Evolutionary conservation across 164 flowering plant species (phyloP).

Genomic region (Berberis vulgaris): DNA sequence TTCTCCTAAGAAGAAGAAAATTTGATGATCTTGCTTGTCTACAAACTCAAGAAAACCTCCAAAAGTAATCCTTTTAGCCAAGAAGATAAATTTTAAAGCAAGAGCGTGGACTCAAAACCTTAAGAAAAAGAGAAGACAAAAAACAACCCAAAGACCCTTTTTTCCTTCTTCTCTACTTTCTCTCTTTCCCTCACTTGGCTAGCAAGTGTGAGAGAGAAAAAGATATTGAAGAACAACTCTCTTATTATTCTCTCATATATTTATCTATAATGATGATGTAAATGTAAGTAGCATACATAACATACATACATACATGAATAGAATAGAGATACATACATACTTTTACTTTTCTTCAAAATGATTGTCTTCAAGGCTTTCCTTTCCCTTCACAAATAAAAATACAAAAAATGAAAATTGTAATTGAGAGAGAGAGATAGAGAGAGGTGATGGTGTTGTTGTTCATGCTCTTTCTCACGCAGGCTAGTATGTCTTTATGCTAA

Average conservation of each 20-base stretch:
- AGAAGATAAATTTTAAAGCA: constrained; percentile 13
- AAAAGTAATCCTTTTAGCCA: constrained; percentile 9
- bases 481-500: constrained; percentile 21
- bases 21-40: constrained; percentile 8
- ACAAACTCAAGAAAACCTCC: constrained; percentile 6
- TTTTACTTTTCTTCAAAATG: constrained; percentile 9
- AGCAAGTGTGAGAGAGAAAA: constrained; percentile 4
- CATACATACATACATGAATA: constrained; percentile 5
- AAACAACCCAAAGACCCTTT: constrained; percentile 10
- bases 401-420: constrained; percentile 11
- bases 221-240: constrained; percentile 6
- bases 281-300: not conserved
- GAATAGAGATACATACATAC: constrained; percentile 7
- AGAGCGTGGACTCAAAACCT: constrained; percentile 18
- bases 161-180: constrained; percentile 3
- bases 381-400: constrained; percentile 16
- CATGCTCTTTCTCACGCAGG: constrained; percentile 21
- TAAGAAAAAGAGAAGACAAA: constrained; percentile 17
- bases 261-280: constrained; percentile 12
- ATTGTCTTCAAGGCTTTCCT: not conserved
- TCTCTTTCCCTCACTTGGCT: constrained; percentile 8
- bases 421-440: not conserved
- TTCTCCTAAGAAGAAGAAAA: not conserved
- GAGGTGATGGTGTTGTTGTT: constrained; percentile 7
- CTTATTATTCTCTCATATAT: constrained; percentile 3